Evolutionary conservation across 768 basidiomycete species (phyloP).

Genomic region (Lentinula sp.): DNA sequence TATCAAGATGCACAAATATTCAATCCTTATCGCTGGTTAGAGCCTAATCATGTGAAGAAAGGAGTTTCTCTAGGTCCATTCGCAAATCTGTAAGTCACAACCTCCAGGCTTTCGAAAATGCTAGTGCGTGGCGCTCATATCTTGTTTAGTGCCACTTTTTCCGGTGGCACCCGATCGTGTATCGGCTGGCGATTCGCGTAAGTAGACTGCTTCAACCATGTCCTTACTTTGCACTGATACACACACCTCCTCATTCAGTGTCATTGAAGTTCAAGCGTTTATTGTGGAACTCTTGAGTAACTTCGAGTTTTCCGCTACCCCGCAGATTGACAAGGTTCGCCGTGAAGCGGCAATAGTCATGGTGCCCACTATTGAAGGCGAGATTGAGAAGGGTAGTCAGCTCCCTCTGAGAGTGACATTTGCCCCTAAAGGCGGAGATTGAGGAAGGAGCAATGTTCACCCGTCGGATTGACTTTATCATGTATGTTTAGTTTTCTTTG

Average conservation of each 20-base stretch:
- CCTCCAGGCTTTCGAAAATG: neutral
- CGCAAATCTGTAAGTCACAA: constrained; percentile 23
- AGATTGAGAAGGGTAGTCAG: constrained; percentile 34
- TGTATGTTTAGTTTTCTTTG: neutral
- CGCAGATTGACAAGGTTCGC: constrained; percentile 26
- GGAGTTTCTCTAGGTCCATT: constrained; percentile 24
- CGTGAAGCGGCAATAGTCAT: constrained; percentile 34
- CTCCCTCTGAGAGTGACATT: constrained; percentile 32
- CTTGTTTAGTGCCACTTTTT: constrained; percentile 16
- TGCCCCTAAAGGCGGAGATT: constrained; percentile 18
- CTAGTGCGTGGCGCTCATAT: neutral
- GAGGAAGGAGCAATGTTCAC: neutral
- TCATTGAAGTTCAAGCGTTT: constrained; percentile 53
- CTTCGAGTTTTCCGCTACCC: constrained; percentile 44
- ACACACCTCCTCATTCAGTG: constrained; percentile 12
- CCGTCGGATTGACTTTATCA: neutral
- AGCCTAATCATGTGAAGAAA: constrained; percentile 12
- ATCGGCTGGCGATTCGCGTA: constrained; percentile 25
- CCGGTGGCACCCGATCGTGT: constrained; percentile 18
- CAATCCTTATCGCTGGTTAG: constrained; percentile 35
- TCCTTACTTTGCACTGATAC: neutral
- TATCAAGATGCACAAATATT: constrained; percentile 28
- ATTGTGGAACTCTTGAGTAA: constrained; percentile 47
- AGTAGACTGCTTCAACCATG: neutral
- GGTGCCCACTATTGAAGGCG: constrained; percentile 35